Base-by-base conservation (phyloP, 192 early-diverging fungal genomes). In the Gamsiella multidivaricata region DNA sequence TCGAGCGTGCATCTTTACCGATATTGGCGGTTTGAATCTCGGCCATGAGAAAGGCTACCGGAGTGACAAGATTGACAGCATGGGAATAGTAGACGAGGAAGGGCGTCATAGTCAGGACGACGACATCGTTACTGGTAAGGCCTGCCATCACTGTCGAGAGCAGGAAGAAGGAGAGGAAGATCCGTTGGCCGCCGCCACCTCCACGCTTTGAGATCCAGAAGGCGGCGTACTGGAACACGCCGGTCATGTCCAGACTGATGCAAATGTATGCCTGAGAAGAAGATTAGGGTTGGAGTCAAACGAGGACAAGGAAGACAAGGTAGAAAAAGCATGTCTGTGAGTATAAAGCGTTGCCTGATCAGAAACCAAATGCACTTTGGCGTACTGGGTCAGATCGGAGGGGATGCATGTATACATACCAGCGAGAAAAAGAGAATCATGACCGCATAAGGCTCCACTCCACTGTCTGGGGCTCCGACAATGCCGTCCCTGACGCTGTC, bases 41-140 rank as follows among this genome's bases (percentile, higher is more conserved):
- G 23, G 89, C 87, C 66, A 94, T 86, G 20, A 96, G 71, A 41
- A 89, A 93, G 5, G 94, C 87, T 17, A 85, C 81, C 8, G 89
- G 86, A 0, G 73, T 70, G 32, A 82, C 47, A 9, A 91, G 84
- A 54, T 89, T 89, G 3, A 89, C 85, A 3, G 85, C 84, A 59
- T 87, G 80, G 2, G 92, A 86, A 50, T 93, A 92, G 50, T 95
- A 90, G 37, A 91, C 85, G 43, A 95, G 74, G 58, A 97, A 92
- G 1, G 91, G 91, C 0, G 94, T 95, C 43, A 89, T 84, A 32
- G 91, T 93, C 52, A 97, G 74, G 26, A 97, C 88, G 8, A 94
- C 94, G 18, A 93, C 93, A 78, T 96, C 95, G 67, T 95, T 97
- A 46, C 88, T 91, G 0, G 93, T 88, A 31, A 95, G 61, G 1